Conservation (phyloP, 2,329 filamentous ascomycete genomes). For the Xylariaceae sp. region DNA sequence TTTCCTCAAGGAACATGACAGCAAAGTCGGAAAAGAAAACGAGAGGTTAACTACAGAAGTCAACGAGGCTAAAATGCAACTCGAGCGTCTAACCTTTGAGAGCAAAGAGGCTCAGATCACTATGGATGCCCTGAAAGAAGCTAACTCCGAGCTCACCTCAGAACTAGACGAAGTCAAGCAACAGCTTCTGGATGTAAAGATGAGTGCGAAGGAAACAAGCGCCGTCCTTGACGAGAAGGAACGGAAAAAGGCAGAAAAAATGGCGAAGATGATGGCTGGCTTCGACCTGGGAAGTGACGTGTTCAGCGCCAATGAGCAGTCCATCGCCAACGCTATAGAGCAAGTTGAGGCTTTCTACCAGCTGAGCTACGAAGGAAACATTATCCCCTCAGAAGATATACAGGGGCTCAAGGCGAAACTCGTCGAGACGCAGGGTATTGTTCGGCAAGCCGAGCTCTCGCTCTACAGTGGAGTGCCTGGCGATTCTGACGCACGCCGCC, state of each 20-base stretch:
- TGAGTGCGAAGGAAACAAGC: conserved; percentile 90
- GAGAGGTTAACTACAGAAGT: conserved; percentile 79
- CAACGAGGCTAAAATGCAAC: conserved; percentile 92
- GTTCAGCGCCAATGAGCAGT: conserved; percentile 87
- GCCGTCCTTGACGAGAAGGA: conserved; percentile 94
- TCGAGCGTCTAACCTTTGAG: conserved; percentile 93
- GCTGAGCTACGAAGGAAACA: conserved; percentile 69
- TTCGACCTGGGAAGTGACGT: conserved; percentile 91
- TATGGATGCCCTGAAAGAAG: conserved; percentile 95
- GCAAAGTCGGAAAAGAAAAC: conserved; percentile 80
- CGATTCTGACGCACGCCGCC: conserved; percentile 60
- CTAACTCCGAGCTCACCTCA: conserved; percentile 83
- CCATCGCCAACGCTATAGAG: conserved; percentile 76
- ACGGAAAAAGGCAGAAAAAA: conserved; percentile 96
- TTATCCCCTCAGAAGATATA: conserved; percentile 75
- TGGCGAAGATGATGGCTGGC: conserved; percentile 99
- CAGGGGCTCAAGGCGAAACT: conserved; percentile 70
- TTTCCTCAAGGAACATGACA: conserved; percentile 79
- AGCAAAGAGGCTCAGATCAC: conserved; percentile 95
- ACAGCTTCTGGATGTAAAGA: conserved; percentile 89
- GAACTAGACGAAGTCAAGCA: conserved; percentile 96
- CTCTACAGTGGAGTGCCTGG: conserved; percentile 64
- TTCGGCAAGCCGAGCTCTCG: conserved; percentile 86
- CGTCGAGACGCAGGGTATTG: conserved; percentile 83
- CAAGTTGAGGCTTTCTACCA: conserved; percentile 75